Evolutionary conservation across 164 flowering plant genomes (phyloP).

Genomic region (Vitis amurensis): DNA sequence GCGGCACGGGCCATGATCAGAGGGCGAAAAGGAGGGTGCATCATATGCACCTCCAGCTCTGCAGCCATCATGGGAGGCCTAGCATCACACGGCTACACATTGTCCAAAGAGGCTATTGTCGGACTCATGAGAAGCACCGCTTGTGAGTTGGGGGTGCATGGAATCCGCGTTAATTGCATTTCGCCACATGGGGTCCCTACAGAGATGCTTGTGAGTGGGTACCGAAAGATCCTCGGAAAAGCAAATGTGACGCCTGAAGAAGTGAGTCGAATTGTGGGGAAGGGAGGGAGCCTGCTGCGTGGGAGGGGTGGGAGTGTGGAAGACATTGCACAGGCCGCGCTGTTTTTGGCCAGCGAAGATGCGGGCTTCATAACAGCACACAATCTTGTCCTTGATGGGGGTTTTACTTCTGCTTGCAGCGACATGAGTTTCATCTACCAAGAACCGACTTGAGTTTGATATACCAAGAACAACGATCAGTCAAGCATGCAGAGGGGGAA

Average conservation of each 20-base stretch:
- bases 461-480: too few relatives aligned
- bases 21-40: constrained; percentile 41
- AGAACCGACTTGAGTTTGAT: not conserved
- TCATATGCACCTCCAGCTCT: constrained; percentile 74
- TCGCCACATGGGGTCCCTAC: constrained; percentile 86
- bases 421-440: constrained; percentile 50
- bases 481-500: too few relatives aligned
- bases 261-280: constrained; percentile 38
- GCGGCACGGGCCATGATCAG: constrained; percentile 74
- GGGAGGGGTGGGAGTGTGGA: constrained; percentile 56
- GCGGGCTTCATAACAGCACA: constrained; percentile 73
- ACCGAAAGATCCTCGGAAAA: constrained; percentile 28
- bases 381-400: constrained; percentile 83
- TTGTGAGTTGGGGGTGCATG: constrained; percentile 71
- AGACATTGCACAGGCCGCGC: constrained; percentile 62
- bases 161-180: constrained; percentile 83
- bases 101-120: constrained; percentile 67
- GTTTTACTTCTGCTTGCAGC: constrained; percentile 53
- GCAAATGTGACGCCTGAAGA: constrained; percentile 41
- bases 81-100: constrained; percentile 59
- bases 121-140: constrained; percentile 67
- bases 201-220: constrained; percentile 60
- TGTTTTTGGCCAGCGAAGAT: constrained; percentile 73
- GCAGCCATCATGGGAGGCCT: constrained; percentile 81
- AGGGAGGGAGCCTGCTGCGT: constrained; percentile 51